phyloP scores from a whole-genome alignment of 306 rosid species.

The Crotalaria pallida region DNA sequence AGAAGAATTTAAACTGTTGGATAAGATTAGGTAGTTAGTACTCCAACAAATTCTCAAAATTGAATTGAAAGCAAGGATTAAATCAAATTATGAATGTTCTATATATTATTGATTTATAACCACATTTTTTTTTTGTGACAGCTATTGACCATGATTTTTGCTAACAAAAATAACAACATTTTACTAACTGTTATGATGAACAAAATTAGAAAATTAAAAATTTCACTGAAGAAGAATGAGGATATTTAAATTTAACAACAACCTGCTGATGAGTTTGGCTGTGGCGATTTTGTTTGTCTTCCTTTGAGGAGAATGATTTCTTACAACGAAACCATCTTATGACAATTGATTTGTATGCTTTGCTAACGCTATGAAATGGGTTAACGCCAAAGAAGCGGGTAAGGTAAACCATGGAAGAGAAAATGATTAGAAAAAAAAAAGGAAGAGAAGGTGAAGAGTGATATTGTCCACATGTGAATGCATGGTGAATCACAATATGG shows the following conservation, averaged over 20 bases:
- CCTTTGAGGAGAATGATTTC: slow-evolving; percentile 14
- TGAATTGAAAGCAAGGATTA: neutral
- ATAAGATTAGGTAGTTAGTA: no score
- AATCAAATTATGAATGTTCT: neutral
- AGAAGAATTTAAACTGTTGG: no score
- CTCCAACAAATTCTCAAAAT: neutral
- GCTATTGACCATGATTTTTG: neutral
- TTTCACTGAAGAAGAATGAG: neutral
- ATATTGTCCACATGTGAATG: slow-evolving; percentile 21
- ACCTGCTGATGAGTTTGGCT: slow-evolving; percentile 1
- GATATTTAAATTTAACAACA: neutral
- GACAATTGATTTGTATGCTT: slow-evolving; percentile 40
- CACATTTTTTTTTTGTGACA: slow-evolving; percentile 10
- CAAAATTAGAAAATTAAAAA: neutral
- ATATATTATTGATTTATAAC: neutral
- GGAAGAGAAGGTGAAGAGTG: slow-evolving; percentile 4
- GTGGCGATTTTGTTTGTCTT: neutral
- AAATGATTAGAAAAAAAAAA: neutral
- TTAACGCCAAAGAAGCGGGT: slow-evolving; percentile 17
- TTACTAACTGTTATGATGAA: neutral
- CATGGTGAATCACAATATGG: slow-evolving; percentile 8
- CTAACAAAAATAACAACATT: neutral
- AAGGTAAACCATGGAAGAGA: slow-evolving; percentile 41
- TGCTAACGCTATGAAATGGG: slow-evolving; percentile 31
- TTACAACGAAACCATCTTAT: slow-evolving; percentile 33